Evolutionary conservation across 2,329 filamentous ascomycete genomes (phyloP).

Genomic region (Fusarium nodosum): DNA sequence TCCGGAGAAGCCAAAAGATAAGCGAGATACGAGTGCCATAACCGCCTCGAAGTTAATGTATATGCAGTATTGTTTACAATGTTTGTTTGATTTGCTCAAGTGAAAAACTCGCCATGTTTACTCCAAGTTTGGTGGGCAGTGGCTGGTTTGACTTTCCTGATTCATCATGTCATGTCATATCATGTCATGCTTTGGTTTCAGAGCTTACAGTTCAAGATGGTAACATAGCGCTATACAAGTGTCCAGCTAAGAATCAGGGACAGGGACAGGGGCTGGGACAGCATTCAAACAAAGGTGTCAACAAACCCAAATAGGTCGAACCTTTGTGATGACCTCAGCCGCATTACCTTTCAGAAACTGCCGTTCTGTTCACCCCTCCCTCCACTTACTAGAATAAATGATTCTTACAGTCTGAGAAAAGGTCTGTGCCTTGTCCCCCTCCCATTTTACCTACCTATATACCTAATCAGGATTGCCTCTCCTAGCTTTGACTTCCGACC

Average conservation of each 20-base stretch:
- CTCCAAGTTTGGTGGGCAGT: constrained; percentile 5
- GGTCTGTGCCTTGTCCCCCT: constrained; percentile 13
- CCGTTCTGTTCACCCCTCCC: constrained; percentile 3
- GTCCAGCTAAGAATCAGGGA: constrained; percentile 1
- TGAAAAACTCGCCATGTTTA: constrained; percentile 11
- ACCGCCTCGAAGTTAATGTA: constrained; percentile 38
- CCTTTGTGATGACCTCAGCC: constrained; percentile 28
- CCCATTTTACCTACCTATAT: constrained; percentile 1
- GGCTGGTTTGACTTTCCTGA: constrained; percentile 16
- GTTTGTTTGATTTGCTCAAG: constrained; percentile 5
- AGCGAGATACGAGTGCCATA: constrained; percentile 31
- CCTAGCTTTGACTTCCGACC: constrained; percentile 30
- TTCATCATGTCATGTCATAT: constrained; percentile 22
- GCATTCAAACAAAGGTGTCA: constrained; percentile 9
- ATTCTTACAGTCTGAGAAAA: background rate
- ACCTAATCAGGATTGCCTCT: constrained; percentile 24
- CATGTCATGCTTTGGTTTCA: constrained; percentile 12
- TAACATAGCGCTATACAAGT: constrained; percentile 25
- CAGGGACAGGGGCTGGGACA: constrained; percentile 16
- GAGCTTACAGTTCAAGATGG: constrained; percentile 1
- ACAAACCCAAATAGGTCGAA: constrained; percentile 6
- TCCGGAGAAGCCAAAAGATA: constrained; percentile 12
- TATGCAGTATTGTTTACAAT: constrained; percentile 15
- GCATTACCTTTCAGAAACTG: constrained; percentile 6
- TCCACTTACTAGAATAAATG: background rate